phyloP scores from a whole-genome alignment of 2,329 filamentous ascomycete genomes.

The Neofusicoccum laricinum region DNA sequence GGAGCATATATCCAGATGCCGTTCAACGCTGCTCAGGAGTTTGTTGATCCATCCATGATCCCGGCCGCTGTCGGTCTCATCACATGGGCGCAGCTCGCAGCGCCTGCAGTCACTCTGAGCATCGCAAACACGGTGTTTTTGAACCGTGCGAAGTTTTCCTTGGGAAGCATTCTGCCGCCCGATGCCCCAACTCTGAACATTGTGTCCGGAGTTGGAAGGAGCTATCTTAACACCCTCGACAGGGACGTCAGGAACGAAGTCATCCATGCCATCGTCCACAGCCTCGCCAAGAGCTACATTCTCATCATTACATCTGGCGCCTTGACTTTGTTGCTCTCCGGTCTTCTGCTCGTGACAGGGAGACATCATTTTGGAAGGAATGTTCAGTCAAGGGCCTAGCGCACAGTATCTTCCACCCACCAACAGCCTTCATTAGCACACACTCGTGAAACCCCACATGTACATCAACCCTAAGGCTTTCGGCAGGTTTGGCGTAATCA shows the following conservation, averaged over 20 bases:
- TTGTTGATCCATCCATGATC: slow-evolving; percentile 17
- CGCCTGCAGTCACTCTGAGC: slow-evolving; percentile 18
- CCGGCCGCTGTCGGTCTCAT: slow-evolving; percentile 21
- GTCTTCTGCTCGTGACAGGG: not conserved
- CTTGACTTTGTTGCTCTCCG: not conserved
- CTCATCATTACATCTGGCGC: not conserved
- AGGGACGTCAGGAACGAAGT: not conserved
- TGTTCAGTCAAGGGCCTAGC: no score
- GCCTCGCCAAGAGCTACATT: not conserved
- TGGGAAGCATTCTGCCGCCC: not conserved
- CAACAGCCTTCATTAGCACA: no score
- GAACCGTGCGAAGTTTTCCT: slow-evolving; percentile 9
- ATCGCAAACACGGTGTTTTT: slow-evolving; percentile 20
- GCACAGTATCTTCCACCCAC: no score
- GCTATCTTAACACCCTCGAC: not conserved
- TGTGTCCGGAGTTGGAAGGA: not conserved
- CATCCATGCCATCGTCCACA: not conserved
- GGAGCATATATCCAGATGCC: slow-evolving; percentile 17
- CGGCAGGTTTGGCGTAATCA: no score
- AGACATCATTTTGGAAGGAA: not conserved
- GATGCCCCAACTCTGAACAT: not conserved
- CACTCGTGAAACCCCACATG: no score
- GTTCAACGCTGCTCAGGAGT: slow-evolving; percentile 20
- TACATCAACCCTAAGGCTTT: no score
- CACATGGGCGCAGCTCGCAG: slow-evolving; percentile 19